phyloP scores from a whole-genome alignment of 306 rosid species.

The Senna tora region DNA sequence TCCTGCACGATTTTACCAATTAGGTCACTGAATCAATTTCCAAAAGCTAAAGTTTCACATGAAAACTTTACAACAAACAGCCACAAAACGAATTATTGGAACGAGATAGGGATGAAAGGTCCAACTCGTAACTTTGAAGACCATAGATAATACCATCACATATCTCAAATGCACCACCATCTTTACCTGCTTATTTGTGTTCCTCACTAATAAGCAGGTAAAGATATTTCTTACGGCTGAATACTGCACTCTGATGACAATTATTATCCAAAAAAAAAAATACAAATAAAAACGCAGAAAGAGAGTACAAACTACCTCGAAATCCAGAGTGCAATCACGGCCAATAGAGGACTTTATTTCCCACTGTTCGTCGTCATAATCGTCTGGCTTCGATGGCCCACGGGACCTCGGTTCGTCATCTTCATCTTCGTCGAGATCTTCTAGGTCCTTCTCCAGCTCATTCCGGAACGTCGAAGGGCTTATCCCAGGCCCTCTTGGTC shows the following conservation, averaged over 20 bases:
- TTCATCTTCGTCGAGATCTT: constrained; percentile 54
- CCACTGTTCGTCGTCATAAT: constrained; percentile 84
- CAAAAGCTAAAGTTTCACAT: neutral
- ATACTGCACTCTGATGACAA: neutral
- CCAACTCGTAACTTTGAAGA: neutral
- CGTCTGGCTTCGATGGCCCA: constrained; percentile 54
- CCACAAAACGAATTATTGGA: neutral
- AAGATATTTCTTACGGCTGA: neutral
- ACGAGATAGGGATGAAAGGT: neutral
- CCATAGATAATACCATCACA: neutral
- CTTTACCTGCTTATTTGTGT: neutral
- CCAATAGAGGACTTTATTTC: constrained; percentile 77
- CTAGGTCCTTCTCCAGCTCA: constrained; percentile 54
- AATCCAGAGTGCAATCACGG: constrained; percentile 80
- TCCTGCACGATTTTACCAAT: constrained; percentile 55
- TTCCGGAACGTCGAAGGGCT: constrained; percentile 18
- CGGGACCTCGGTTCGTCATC: constrained; percentile 35
- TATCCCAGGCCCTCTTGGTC: constrained; percentile 13
- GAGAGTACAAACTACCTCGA: constrained; percentile 55
- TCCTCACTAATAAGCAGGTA: neutral
- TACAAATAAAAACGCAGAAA: neutral
- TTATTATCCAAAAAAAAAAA: neutral
- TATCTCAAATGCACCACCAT: neutral
- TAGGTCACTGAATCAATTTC: constrained; percentile 17
- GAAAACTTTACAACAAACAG: constrained; percentile 24